Evolutionary conservation across 2,329 filamentous ascomycete species (phyloP), one percentile per base, ranked within the genome.

Genomic region (Penicillium brevicompactum): DNA sequence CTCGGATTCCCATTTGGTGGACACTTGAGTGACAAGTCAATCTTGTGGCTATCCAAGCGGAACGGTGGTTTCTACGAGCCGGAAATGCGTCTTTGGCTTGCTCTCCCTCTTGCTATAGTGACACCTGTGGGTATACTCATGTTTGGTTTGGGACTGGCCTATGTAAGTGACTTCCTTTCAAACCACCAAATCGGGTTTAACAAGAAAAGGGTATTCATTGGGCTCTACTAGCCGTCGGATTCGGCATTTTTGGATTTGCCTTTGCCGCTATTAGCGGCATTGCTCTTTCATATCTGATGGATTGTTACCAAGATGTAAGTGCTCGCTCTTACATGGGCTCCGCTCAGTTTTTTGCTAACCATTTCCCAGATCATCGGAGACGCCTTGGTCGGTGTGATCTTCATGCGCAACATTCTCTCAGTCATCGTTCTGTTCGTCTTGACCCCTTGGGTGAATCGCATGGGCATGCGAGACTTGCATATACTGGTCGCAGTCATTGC

Each of bases 371-470:
- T 82, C 30, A 70, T 81, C 41, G 78, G 74, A 5, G 78, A 81
- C 58, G 73, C 78, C 1, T 65, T 82, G 5, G 75, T 80, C 2
- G 74, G 68, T 0, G 68, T 82, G 1, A 74, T 76, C 0, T 75
- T 81, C 51, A 66, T 76, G 24, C 72, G 79, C 1, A 81, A 82
- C 48, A 59, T 70, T 5, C 70, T 80, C 43, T 70, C 71, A 22
- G 76, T 75, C 4, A 70, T 74, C 30, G 73, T 81, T 22, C 72
- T 81, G 10, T 80, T 81, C 52, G 74, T 71, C 1, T 62, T 81
- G 16, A 70, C 73, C 0, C 74, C 76, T 1, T 81, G 79, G 74
- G 55, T 64, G 1, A 45, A 61, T 4, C 53, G 57, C 4, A 66
- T 66, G 61, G 63, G 63, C 4, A 49, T 66, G 45, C 57, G 60